Evolutionary conservation across 768 basidiomycete genomes (phyloP), one percentile per base, ranked within the genome.

Genomic region (Hypholoma sublateritium): DNA sequence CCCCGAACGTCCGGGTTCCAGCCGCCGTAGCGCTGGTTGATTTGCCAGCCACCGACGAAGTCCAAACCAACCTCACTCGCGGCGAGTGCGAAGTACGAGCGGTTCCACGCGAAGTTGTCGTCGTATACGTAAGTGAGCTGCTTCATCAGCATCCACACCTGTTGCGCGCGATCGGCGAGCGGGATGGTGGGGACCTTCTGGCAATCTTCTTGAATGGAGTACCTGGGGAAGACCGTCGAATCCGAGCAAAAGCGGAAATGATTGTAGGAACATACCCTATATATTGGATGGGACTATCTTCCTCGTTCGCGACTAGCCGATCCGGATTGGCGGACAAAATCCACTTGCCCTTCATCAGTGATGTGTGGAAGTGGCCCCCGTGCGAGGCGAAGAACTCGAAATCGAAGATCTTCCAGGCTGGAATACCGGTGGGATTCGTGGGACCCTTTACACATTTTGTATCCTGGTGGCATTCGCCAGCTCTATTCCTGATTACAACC

Each of bases 331-430:
- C 65, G 5, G 69, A 67, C n/a, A 74, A 54, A 8, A 72, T 69
- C 74, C 73, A 74, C 58, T 69, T 66, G 7, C 67, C 64, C 35
- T 63, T 61, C 63, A 69, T 41, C 17, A 60, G 50, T 2, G 59
- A 59, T 3, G 62, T 60, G n/a, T 62, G 58, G 25, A 41, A 50
- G 43, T 65, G 64, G 0, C 22, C 28, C 16, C 62, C 67, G 8
- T 63, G 57, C 1, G 69, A 49, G 16, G 55, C 45, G 56, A 66
- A 69, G 65, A 59, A 74, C 49, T 64, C 62, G 32, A 71, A 69
- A 21, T 71, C 65, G 43, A 75, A 71, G 4, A 74, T 64, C 55
- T 73, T 76, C 73, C 73, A 76, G 11, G 66, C 68, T 0, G 73
- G 73, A 25, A 75, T 73, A 9, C 73, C 74, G 1, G 49, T 54